Base-by-base conservation (phyloP, 495 filamentous ascomycete species). In the Podospora pseudopauciseta region DNA sequence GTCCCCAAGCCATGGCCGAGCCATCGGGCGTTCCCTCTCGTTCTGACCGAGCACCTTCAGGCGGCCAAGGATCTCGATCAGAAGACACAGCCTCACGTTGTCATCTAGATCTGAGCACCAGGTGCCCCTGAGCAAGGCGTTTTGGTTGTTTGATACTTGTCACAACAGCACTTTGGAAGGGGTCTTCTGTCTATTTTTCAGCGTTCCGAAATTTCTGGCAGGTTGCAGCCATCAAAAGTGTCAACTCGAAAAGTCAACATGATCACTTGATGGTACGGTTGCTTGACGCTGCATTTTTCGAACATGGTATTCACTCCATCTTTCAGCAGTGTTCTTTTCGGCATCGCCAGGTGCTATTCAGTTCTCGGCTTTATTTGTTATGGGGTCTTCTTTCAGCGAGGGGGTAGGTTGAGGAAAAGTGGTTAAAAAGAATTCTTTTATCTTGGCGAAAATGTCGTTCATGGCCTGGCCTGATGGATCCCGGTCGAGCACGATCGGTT, bases 1-100 rank as follows among this genome's bases (percentile, higher is more conserved):
- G 67, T 65, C 44, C 69, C 61, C 6, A 78, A 77, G 70, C 76
- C 73, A 7, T 78, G 76, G 76, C 71, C 71, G 23, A 60, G 70
- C 26, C 67, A 69, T 65, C 72, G 74, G 1, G 71, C 74, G 9
- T 65, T 69, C 23, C 76, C 74, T 15, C 63, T 67, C 56, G 68
- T 78, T 44, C 69, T 78, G 55, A 66, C 69, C 23, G 60, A 67
- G 13, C 76, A 78, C 57, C 71, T 68, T 68, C 62, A 71, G 27
- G 73, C 76, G 49, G 76, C 74, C 1, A 53, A 66, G 9, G 70
- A 67, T 53, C 61, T 72, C 34, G 64, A 72, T 53, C 59, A 44
- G n/a, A 70, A 53, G 64, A 49, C 39, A 6, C 39, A 49, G 39
- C 39, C 39, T 49, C 39, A 49, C 9, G 57, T 59, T 39, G 19